phyloP scores from a whole-genome alignment of 1,284 basidiomycete genomes.

The Salmacisia buchloeana region DNA sequence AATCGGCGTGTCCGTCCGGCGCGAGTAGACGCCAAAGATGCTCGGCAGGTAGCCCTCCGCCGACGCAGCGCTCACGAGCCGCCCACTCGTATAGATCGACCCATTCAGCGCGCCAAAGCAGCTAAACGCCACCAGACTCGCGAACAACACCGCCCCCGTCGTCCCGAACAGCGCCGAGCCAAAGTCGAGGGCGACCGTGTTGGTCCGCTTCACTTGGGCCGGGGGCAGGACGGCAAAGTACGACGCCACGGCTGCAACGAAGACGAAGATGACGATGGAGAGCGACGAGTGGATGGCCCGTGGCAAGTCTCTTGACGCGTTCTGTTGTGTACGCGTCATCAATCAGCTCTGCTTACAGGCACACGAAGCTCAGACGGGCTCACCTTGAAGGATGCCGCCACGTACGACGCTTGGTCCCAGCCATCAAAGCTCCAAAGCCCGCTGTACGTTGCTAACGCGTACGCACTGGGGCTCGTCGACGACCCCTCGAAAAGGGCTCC shows the following conservation, averaged over 20 bases:
- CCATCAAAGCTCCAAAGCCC: constrained; percentile 94
- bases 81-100: constrained; percentile 55
- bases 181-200: constrained; percentile 87
- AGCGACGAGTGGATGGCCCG: constrained; percentile 83
- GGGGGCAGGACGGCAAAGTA: constrained; percentile 89
- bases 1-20: constrained; percentile 28
- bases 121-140: constrained; percentile 81
- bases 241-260: constrained; percentile 75
- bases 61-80: constrained; percentile 80
- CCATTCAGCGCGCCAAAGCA: constrained; percentile 55
- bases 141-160: constrained; percentile 78
- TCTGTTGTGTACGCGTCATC: constrained; percentile 5
- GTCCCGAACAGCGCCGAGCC: constrained; percentile 79
- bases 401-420: constrained; percentile 73
- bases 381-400: constrained; percentile 78
- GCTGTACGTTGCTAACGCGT: constrained; percentile 88
- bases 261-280: constrained; percentile 70
- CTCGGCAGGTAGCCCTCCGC: constrained; percentile 70
- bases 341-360: too few species aligned
- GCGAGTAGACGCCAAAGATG: constrained; percentile 24
- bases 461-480: constrained; percentile 71
- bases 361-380: too few species aligned
- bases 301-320: constrained; percentile 66
- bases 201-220: constrained; percentile 57
- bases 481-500: constrained; percentile 64